Percentiles rank a stretch among this genome's conserved stretches.
Evolutionary conservation across 2,329 filamentous ascomycete species (phyloP).

Genomic region (Ophiostoma tasmaniense): DNA sequence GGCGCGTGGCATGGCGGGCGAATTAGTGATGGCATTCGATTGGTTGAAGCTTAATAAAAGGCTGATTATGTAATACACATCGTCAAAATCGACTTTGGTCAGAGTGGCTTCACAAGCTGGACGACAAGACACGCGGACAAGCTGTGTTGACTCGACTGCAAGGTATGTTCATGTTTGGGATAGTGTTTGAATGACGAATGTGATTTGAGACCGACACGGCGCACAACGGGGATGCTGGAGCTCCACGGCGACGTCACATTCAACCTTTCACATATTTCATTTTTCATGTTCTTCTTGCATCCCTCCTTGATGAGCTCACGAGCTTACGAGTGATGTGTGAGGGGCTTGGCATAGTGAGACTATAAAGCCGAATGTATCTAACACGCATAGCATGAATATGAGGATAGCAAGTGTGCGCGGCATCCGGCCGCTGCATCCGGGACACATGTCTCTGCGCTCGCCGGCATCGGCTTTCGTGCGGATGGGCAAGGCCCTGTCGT

Average conservation of each 20-base stretch:
- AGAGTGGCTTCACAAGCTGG: background rate
- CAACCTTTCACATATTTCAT: background rate
- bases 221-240: background rate
- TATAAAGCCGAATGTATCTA: background rate
- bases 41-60: background rate
- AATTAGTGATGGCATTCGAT: background rate
- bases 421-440: slow-evolving; percentile 9
- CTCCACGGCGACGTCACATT: background rate
- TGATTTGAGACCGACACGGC: background rate
- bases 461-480: background rate
- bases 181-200: background rate
- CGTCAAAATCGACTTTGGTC: background rate
- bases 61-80: slow-evolving; percentile 8
- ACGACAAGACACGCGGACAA: background rate
- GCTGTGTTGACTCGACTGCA: background rate
- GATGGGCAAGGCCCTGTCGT: background rate
- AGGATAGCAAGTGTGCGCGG: slow-evolving; percentile 5
- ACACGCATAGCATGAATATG: slow-evolving; percentile 4
- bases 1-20: background rate
- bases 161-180: background rate
- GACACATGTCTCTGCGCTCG: background rate
- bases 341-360: background rate
- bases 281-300: background rate
- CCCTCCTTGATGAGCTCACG: background rate
- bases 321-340: background rate